A percentile compares a stretch with the other conserved stretches of the same genome.
phyloP scores from a whole-genome alignment of 768 basidiomycete species.

The Tulasnella sp. region DNA sequence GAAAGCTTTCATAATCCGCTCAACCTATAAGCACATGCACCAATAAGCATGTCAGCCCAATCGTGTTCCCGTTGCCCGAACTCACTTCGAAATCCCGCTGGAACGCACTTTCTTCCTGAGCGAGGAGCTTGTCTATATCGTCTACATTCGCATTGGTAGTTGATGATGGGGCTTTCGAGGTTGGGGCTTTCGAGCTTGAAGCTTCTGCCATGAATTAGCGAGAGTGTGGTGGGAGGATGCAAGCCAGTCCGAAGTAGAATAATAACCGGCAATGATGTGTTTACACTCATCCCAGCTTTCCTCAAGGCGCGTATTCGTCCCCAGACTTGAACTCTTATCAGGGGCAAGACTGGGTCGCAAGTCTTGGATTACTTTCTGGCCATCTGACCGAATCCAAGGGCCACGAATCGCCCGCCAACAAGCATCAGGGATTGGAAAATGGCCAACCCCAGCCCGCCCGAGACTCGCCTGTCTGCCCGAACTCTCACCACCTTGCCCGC shows the following conservation, averaged over 20 bases:
- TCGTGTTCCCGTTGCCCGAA: background rate
- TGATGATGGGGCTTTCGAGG: slow-evolving; percentile 19
- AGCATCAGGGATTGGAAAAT: background rate
- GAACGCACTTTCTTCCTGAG: slow-evolving; percentile 75
- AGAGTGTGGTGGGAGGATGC: slow-evolving; percentile 5
- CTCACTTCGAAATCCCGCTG: slow-evolving; percentile 77
- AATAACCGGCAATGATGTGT: background rate
- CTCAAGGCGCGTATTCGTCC: background rate
- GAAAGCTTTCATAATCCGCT: slow-evolving; percentile 89
- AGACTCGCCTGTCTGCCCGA: slow-evolving; percentile 17
- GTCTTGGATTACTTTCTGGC: background rate
- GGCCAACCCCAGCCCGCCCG: background rate
- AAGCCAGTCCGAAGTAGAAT: background rate
- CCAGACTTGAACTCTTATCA: background rate
- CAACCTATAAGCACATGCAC: slow-evolving; percentile 38
- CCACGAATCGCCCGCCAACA: background rate
- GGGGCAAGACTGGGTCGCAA: background rate
- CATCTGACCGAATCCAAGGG: background rate
- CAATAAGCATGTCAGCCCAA: slow-evolving; percentile 7
- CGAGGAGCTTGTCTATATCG: slow-evolving; percentile 77
- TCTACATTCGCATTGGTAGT: slow-evolving; percentile 36
- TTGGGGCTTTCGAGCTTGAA: slow-evolving; percentile 20
- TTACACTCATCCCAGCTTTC: background rate
- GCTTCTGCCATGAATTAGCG: slow-evolving; percentile 19
- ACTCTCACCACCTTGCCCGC: slow-evolving; percentile 59